Evolutionary conservation across 2,329 filamentous ascomycete genomes (phyloP).

Genomic region (Paecilomyces niveus): DNA sequence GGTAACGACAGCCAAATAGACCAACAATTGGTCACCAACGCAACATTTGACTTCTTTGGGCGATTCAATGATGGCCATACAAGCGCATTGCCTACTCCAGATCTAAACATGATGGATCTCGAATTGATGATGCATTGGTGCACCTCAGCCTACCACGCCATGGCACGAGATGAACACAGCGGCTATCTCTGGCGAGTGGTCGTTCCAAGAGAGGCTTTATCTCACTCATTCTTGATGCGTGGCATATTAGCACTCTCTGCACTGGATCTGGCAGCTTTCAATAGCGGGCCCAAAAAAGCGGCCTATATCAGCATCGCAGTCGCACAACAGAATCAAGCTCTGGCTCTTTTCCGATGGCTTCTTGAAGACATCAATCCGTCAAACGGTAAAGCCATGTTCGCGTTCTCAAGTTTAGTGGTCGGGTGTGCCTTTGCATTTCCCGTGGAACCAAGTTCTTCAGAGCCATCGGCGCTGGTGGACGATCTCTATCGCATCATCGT

Average conservation of each 20-base stretch:
- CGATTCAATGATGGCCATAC: neutral
- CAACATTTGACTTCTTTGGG: slow-evolving; percentile 4
- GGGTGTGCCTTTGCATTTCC: slow-evolving; percentile 33
- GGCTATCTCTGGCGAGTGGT: slow-evolving; percentile 26
- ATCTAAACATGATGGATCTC: slow-evolving; percentile 38
- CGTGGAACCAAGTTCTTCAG: slow-evolving; percentile 16
- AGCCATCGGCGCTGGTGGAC: slow-evolving; percentile 21
- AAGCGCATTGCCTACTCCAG: slow-evolving; percentile 13
- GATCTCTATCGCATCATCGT: slow-evolving; percentile 27
- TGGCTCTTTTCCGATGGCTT: slow-evolving; percentile 26
- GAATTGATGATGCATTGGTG: slow-evolving; percentile 38
- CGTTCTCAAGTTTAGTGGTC: slow-evolving; percentile 29
- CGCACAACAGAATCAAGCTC: slow-evolving; percentile 25
- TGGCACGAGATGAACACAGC: slow-evolving; percentile 21
- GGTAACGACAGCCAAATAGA: neutral
- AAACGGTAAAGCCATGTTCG: slow-evolving; percentile 36
- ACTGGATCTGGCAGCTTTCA: slow-evolving; percentile 26
- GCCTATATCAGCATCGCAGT: slow-evolving; percentile 30
- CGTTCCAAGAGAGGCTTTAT: slow-evolving; percentile 26
- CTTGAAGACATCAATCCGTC: slow-evolving; percentile 23
- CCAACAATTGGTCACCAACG: slow-evolving; percentile 4
- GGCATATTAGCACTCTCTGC: slow-evolving; percentile 28
- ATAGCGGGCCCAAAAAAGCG: slow-evolving; percentile 14
- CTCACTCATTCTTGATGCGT: slow-evolving; percentile 29
- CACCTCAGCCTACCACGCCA: slow-evolving; percentile 23